Evolutionary conservation across 768 basidiomycete species (phyloP), one percentile per base, ranked within the genome.

Genomic region (Paxillus involutus): DNA sequence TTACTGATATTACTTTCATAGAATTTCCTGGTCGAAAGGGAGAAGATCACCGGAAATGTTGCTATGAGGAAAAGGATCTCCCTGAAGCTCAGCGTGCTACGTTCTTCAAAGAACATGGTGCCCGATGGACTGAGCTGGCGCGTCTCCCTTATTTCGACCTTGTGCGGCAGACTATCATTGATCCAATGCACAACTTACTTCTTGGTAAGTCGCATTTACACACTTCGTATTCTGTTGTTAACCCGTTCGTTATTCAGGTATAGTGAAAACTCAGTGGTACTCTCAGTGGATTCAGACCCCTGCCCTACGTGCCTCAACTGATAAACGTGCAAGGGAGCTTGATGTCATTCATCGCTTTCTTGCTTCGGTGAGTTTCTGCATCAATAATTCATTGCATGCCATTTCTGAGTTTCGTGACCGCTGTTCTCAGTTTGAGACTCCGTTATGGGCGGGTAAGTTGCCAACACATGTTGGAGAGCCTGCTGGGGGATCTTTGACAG

Each of bases 161-260:
- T 3, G 55, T 64, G 3, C 46, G 49, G 13, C 49, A 58, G 35
- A 59, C 55, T 12, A 49, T 69, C 12, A 55, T 70, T 30, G 69
- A 69, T 47, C 69, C 66, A 7, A 70, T 70, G 69, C 66, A 70
- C 49, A 69, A 64, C 55, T 43, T 70, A 3, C 51, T 68, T 14
- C 58, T 64, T n/a, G 67, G 63, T 63, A 29, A 9, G 52, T 24
- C 5, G 24, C 2, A 24, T 24, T 24, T 24, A 24, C 24, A 24
- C 24, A 24, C 24, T 24, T 24, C 24, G 5, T 24, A 24, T 24
- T 24, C 24, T 24, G 24, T 24, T 24, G 24, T 24, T 24, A 24
- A 24, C 24, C 24, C 24, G 24, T 24, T 24, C 5, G 24, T 24
- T 24, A 24, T 48, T 4, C 41, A 67, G 66, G 66, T 14, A n/a